Evolutionary conservation across 2,329 filamentous ascomycete species (phyloP), one percentile per base, ranked within the genome.

Genomic region (Diaporthe ilicicola): DNA sequence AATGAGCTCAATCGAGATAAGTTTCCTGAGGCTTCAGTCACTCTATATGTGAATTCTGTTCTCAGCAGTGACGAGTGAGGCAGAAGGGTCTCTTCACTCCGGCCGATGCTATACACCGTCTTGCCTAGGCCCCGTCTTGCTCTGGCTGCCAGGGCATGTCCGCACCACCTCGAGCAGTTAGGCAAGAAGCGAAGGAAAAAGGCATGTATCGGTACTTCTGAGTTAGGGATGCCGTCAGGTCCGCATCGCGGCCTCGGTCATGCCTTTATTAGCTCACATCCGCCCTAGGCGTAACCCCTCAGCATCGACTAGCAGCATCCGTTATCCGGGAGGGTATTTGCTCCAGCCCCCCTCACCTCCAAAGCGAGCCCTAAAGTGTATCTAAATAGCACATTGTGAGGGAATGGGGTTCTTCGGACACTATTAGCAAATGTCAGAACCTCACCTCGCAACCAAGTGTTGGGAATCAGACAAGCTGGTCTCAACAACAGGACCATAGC

Each of bases 191-290:
- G 54, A 64, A 37, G 65, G 54, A 65, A 24, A 8, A n/a, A 3
- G 67, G 37, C 24, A 48, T 67, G 64, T 44, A 39, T 67, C 64
- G 46, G 64, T 53, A 67, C 50, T 53, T 67, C 64, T 54, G 64
- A 42, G 50, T 67, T 67, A 27, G 64, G 50, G 17, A 67, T 48
- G 44, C 59, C 59, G 59, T 29, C 32, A 19, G 34, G 42, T 22
- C 44, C 37, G 12, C 59, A 24, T 48, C 27, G 29, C 46, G 27
- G 8, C 27, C 24, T 24, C 42, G 27, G 59, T 42, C 4, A 12
- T 46, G 56, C 22, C 19, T 32, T 62, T 9, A n/a, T n/a, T 48
- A 62, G 59, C 59, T n/a, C 42, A 48, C 24, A 24, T 37, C 46
- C 59, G 59, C 10, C 42, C 59, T 34, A 62, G 42, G 5, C n/a